phyloP scores from a whole-genome alignment of 129 eudicot species.

The Flaveria robusta region DNA sequence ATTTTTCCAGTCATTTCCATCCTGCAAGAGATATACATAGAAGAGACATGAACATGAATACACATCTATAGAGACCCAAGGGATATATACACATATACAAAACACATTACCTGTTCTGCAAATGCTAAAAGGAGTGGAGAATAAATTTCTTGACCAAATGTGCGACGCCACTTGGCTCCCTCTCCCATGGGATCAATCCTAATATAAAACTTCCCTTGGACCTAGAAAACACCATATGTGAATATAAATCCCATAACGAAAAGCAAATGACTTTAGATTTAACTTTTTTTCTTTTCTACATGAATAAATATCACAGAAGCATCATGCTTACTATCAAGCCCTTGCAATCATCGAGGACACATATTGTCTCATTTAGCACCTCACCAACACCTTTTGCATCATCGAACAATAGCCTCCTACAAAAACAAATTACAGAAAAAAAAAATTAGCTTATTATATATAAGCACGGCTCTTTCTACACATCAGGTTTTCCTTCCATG shows the following conservation, averaged over 20 bases:
- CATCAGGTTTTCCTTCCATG: background rate
- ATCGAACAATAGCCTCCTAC: constrained; percentile 83
- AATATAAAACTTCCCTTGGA: constrained; percentile 72
- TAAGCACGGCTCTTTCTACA: background rate
- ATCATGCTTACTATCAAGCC: constrained; percentile 69
- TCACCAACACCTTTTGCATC: constrained; percentile 97
- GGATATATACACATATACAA: background rate
- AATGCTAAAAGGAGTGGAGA: constrained; percentile 94
- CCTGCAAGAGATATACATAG: constrained; percentile 48
- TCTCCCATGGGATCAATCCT: constrained; percentile 92
- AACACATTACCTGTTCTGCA: constrained; percentile 65
- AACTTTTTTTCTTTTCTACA: background rate
- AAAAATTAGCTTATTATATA: constrained; percentile 3
- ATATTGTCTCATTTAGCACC: constrained; percentile 85
- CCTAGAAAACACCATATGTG: constrained; percentile 43
- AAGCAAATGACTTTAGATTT: background rate
- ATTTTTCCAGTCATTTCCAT: constrained; percentile 62
- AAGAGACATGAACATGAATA: background rate
- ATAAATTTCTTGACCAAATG: constrained; percentile 90
- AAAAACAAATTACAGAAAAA: constrained; percentile 7
- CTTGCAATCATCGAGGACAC: constrained; percentile 63
- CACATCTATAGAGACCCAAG: background rate
- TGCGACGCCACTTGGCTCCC: constrained; percentile 98
- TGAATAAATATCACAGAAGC: constrained; percentile 8
- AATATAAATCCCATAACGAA: constrained; percentile 9